A percentile compares a stretch with the other conserved stretches of the same genome.
Evolutionary conservation across 352 stramenopile genomes (phyloP).

Genomic region (Globisporangium parvum): DNA sequence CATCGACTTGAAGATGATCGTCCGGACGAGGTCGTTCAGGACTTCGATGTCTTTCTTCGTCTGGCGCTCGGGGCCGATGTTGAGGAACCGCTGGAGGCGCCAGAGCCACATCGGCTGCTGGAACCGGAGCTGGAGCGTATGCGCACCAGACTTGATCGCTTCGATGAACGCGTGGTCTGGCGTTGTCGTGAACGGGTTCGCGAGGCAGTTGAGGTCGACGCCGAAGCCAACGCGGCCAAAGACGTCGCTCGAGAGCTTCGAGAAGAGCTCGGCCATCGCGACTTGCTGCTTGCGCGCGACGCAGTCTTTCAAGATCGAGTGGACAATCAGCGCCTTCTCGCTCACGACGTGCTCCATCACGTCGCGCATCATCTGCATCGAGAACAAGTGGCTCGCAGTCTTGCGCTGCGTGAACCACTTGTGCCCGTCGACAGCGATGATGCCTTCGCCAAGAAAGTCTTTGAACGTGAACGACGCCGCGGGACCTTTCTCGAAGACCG

Average conservation of each 20-base stretch:
- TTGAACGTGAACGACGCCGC: constrained; percentile 16
- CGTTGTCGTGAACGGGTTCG: no score
- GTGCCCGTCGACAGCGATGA: constrained; percentile 51
- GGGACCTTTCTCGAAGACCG: constrained; percentile 48
- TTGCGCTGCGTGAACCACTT: constrained; percentile 67
- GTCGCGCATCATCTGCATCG: constrained; percentile 45
- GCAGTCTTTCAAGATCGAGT: constrained; percentile 11
- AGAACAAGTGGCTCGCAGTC: constrained; percentile 82
- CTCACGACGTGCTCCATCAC: constrained; percentile 19
- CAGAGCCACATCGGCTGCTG: no score
- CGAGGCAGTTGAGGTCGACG: no score
- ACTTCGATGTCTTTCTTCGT: constrained; percentile 26
- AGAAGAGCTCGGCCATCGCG: no score
- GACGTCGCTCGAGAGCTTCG: constrained; percentile 49
- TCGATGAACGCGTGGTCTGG: no score
- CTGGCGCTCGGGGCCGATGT: constrained; percentile 25
- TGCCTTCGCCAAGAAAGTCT: constrained; percentile 41
- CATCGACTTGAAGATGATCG: no score
- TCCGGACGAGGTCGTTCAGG: constrained; percentile 27
- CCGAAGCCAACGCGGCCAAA: constrained; percentile 71
- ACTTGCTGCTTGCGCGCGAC: no score
- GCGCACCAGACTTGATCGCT: no score
- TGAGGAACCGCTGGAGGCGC: constrained; percentile 22
- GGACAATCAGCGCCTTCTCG: constrained; percentile 31
- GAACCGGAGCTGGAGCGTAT: no score